Percentiles rank a stretch among this genome's conserved stretches.
Conservation (phyloP, 2,329 filamentous ascomycete species). For the Penicillium occitanis region DNA sequence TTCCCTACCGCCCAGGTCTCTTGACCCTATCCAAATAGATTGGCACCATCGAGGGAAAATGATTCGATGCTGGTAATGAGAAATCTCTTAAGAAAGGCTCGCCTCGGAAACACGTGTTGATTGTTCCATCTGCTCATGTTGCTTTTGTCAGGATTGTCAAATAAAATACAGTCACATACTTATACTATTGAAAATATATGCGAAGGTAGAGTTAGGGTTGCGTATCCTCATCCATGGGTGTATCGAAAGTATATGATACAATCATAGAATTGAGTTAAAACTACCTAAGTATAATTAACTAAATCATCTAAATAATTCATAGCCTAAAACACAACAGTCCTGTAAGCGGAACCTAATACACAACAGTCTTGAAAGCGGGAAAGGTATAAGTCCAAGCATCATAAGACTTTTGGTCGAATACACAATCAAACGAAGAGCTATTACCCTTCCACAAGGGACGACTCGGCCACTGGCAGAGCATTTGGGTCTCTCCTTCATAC, state of each 20-base stretch:
- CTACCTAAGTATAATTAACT: neutral
- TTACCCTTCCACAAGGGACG: neutral
- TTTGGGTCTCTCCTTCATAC: neutral
- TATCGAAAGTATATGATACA: neutral
- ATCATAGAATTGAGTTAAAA: neutral
- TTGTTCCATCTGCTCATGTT: neutral
- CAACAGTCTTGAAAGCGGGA: neutral
- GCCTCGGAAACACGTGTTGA: neutral
- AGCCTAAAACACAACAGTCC: neutral
- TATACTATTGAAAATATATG: neutral
- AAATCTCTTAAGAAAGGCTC: neutral
- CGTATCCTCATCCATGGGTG: neutral
- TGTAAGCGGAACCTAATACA: neutral
- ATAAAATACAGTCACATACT: neutral
- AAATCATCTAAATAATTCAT: neutral
- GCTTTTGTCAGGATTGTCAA: neutral
- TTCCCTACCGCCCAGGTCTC: slow-evolving; percentile 58
- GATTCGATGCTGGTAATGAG: neutral
- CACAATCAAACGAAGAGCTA: neutral
- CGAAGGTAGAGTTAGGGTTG: neutral
- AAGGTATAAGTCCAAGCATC: neutral
- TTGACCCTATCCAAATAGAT: slow-evolving; percentile 46
- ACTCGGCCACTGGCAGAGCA: neutral
- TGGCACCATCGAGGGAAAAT: neutral
- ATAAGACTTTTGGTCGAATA: neutral